phyloP scores from a whole-genome alignment of 2,329 filamentous ascomycete genomes.

The Neocucurbitaria cava region DNA sequence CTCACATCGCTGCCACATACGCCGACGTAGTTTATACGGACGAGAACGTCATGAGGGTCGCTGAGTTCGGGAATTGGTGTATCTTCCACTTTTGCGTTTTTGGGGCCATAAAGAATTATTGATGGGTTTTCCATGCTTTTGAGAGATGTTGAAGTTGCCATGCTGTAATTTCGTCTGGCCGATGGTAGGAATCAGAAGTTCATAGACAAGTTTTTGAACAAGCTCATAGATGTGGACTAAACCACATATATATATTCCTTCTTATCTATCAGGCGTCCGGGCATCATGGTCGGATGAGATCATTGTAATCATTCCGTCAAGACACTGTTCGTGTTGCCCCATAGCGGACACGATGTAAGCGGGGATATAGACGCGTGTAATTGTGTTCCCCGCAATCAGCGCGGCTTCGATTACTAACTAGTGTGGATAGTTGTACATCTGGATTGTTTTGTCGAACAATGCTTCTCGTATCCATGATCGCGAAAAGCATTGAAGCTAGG shows the following conservation, averaged over 20 bases:
- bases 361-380: slow-evolving; percentile 25
- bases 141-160: slow-evolving; percentile 1
- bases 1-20: slow-evolving; percentile 52
- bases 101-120: slow-evolving; percentile 51
- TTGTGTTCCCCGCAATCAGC: slow-evolving; percentile 11
- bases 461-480: background rate
- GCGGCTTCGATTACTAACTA: background rate
- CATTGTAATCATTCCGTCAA: background rate
- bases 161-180: background rate
- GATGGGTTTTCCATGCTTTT: slow-evolving; percentile 49
- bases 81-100: slow-evolving; percentile 49
- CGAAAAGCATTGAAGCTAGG: no score
- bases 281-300: background rate
- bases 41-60: slow-evolving; percentile 50
- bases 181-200: background rate
- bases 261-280: background rate
- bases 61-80: slow-evolving; percentile 45
- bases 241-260: no score
- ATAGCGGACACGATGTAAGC: slow-evolving; percentile 1
- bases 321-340: background rate
- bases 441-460: background rate
- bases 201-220: background rate
- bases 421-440: background rate
- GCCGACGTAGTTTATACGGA: slow-evolving; percentile 54
- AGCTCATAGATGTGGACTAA: background rate